phyloP scores from a whole-genome alignment of 371 early-diverging fungal species.

The Syncephalastrum monosporum region DNA sequence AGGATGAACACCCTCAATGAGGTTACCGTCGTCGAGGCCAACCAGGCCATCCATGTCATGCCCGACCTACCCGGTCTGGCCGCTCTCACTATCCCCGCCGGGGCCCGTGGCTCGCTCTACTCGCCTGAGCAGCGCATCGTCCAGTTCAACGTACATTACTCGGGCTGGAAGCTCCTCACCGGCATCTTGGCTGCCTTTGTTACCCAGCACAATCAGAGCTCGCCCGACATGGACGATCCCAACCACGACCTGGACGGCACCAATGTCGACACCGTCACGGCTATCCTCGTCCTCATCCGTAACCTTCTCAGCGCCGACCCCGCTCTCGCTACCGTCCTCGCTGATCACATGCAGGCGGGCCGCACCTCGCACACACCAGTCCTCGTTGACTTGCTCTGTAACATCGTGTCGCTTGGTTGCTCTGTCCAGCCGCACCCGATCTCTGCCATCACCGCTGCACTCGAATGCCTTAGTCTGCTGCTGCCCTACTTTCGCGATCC shows the following conservation, averaged over 20 bases:
- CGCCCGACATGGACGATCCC: conserved; percentile 19
- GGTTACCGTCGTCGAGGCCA: conserved; percentile 3
- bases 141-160: conserved; percentile 21
- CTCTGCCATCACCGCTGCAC: conserved; percentile 21
- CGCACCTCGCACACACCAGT: conserved; percentile 9
- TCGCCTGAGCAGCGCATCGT: conserved; percentile 20
- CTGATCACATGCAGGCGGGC: conserved; percentile 28
- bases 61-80: conserved; percentile 5
- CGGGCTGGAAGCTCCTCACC: conserved; percentile 39
- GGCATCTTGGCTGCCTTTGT: conserved; percentile 24
- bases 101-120: conserved; percentile 19
- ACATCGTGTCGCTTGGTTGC: conserved; percentile 17
- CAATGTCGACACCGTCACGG: conserved; percentile 19
- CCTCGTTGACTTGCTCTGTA: conserved; percentile 30
- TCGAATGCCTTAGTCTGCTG: conserved; percentile 33
- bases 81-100: conserved; percentile 20
- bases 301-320: conserved; percentile 22
- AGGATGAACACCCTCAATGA: conserved; percentile 10
- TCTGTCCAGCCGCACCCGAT: conserved; percentile 15
- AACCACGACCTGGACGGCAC: conserved; percentile 18
- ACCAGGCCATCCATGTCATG: conserved; percentile 20
- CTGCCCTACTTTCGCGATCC: conserved; percentile 29
- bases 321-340: conserved; percentile 17
- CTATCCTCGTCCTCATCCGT: conserved; percentile 30
- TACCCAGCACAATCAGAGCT: neutral